Conservation (phyloP, 2,329 filamentous ascomycete genomes). For the Arthrobotrys sinensis region DNA sequence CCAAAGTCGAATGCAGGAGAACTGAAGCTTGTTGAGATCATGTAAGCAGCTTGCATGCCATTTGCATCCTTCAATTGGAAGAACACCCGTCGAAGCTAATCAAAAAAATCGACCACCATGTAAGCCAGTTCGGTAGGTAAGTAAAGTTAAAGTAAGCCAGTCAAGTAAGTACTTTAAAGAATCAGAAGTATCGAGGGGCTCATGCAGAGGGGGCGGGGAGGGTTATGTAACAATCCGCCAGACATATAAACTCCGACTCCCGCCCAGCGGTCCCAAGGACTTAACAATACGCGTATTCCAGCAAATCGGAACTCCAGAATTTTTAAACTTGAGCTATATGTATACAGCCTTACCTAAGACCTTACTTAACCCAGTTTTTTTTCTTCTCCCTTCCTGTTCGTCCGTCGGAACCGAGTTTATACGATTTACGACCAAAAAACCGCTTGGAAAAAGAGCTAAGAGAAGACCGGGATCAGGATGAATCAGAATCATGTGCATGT, state of each 20-base stretch:
- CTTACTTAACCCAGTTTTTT: no score
- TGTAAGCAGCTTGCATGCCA: constrained; percentile 23
- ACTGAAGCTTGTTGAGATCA: background rate
- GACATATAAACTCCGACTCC: constrained; percentile 1
- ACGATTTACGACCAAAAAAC: constrained; percentile 1
- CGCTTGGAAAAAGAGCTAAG: no score
- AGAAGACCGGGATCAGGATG: no score
- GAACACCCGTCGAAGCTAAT: no score
- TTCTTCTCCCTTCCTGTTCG: no score
- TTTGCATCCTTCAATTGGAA: background rate
- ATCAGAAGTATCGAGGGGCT: no score
- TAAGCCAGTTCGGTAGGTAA: no score
- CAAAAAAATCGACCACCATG: background rate
- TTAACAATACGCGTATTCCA: constrained; percentile 22
- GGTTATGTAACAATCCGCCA: background rate
- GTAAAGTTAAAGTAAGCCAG: no score
- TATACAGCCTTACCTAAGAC: no score
- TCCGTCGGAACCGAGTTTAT: background rate
- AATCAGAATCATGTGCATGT: background rate
- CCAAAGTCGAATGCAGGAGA: background rate
- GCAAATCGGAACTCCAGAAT: constrained; percentile 4
- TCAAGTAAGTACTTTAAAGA: background rate
- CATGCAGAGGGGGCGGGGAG: no score
- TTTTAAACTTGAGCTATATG: no score
- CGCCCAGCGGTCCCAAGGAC: background rate